Evolutionary conservation across 2,329 filamentous ascomycete genomes (phyloP).

Genomic region (Aureobasidium uvarum): DNA sequence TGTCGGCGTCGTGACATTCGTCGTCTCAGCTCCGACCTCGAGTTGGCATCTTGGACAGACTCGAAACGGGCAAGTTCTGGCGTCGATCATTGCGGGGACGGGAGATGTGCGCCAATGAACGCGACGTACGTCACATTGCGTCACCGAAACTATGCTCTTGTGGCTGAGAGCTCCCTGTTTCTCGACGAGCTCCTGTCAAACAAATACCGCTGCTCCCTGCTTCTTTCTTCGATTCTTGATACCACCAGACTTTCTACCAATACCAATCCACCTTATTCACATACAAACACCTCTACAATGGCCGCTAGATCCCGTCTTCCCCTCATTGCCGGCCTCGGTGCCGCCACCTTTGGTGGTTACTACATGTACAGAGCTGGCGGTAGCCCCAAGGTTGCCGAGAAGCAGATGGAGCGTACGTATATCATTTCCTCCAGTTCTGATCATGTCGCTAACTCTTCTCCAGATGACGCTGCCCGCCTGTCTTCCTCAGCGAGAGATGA

Average conservation of each 20-base stretch:
- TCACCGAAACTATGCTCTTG: background rate
- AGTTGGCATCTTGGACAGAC: background rate
- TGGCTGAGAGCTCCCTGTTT: conserved; percentile 22
- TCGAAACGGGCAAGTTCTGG: background rate
- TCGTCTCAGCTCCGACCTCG: background rate
- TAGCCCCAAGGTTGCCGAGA: conserved; percentile 75
- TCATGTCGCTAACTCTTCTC: conserved; percentile 12
- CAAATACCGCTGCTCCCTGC: conserved; percentile 7
- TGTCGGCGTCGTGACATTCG: background rate
- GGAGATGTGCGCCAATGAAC: conserved; percentile 22
- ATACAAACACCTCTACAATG: conserved; percentile 22
- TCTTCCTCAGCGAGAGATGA: conserved; percentile 65
- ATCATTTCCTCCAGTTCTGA: background rate
- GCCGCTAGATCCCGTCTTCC: conserved; percentile 27
- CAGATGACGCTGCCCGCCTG: conserved; percentile 74
- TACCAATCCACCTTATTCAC: background rate
- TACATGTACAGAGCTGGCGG: conserved; percentile 90
- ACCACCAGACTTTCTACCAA: background rate
- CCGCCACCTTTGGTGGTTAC: conserved; percentile 57
- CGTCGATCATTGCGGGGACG: conserved; percentile 22
- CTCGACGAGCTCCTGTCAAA: conserved; percentile 11
- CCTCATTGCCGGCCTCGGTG: conserved; percentile 27
- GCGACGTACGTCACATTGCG: conserved; percentile 3
- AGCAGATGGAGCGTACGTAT: conserved; percentile 75
- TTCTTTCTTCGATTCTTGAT: background rate